phyloP scores from a whole-genome alignment of 1,284 basidiomycete genomes.

The Ganoderma lingzhi region DNA sequence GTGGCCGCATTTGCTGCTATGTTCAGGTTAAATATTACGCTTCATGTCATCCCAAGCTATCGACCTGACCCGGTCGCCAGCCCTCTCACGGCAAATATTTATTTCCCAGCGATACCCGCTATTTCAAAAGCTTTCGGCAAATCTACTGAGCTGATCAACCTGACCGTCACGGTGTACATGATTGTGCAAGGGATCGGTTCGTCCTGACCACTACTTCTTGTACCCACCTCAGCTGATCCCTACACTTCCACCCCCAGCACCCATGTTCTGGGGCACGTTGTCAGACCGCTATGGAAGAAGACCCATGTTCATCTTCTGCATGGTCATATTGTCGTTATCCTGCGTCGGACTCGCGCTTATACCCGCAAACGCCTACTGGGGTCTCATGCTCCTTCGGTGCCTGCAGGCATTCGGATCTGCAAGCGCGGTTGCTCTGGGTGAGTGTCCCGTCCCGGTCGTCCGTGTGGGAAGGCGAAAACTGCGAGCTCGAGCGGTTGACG shows the following conservation, averaged over 20 bases:
- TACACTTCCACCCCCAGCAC: slow-evolving; percentile 39
- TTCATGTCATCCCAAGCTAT: neutral
- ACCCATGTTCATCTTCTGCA: slow-evolving; percentile 53
- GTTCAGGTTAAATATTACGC: slow-evolving; percentile 57
- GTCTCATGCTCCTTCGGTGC: slow-evolving; percentile 55
- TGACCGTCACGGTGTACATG: slow-evolving; percentile 84
- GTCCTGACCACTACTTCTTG: neutral
- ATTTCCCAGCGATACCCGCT: slow-evolving; percentile 79
- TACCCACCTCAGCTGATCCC: neutral
- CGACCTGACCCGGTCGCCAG: slow-evolving; percentile 43
- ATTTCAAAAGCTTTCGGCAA: slow-evolving; percentile 69
- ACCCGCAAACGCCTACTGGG: slow-evolving; percentile 55
- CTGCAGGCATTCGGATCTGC: slow-evolving; percentile 56
- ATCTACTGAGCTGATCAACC: slow-evolving; percentile 73
- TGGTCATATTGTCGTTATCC: slow-evolving; percentile 48
- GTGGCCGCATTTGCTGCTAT: slow-evolving; percentile 64
- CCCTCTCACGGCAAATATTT: slow-evolving; percentile 79
- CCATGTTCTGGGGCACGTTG: slow-evolving; percentile 55
- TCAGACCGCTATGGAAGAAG: slow-evolving; percentile 56
- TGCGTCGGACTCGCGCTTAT: slow-evolving; percentile 57
- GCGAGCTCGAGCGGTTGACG: neutral
- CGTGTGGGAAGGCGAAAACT: neutral
- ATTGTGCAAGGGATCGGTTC: slow-evolving; percentile 77
- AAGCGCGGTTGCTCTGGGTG: slow-evolving; percentile 52
- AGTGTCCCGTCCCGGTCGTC: slow-evolving; percentile 15